Evolutionary conservation across 2,329 filamentous ascomycete species (phyloP).

Genomic region (Ceratocystiopsis brevicomis): DNA sequence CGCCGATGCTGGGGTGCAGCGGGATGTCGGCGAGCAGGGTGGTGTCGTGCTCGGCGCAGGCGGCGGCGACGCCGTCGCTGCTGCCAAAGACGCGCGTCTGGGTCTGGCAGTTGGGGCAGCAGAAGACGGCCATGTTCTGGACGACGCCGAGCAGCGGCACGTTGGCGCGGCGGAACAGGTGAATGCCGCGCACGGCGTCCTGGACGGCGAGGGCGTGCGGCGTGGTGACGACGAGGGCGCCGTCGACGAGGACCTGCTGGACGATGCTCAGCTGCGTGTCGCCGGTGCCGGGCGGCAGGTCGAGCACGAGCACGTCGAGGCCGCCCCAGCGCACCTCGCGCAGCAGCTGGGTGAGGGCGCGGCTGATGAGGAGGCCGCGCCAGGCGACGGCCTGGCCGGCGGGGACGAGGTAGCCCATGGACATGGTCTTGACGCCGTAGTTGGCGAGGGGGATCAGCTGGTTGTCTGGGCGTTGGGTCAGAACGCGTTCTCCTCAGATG

Average conservation of each 20-base stretch:
- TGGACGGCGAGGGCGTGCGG: constrained; percentile 85
- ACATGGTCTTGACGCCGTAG: constrained; percentile 96
- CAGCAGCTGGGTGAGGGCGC: constrained; percentile 83
- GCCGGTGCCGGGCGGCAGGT: constrained; percentile 84
- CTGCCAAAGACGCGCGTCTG: constrained; percentile 59
- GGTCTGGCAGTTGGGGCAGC: constrained; percentile 58
- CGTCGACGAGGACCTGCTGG: constrained; percentile 79
- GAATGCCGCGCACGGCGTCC: constrained; percentile 79
- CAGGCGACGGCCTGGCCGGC: constrained; percentile 75
- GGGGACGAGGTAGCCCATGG: constrained; percentile 82
- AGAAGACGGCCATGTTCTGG: constrained; percentile 79
- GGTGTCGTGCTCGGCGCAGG: constrained; percentile 55
- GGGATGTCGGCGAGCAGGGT: constrained; percentile 79
- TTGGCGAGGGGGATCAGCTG: constrained; percentile 75
- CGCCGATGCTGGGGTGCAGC: constrained; percentile 68
- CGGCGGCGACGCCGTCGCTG: constrained; percentile 40
- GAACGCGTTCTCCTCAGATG: background rate
- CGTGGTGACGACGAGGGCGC: constrained; percentile 75
- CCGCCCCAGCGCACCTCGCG: constrained; percentile 90
- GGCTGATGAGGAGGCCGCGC: constrained; percentile 95
- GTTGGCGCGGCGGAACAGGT: constrained; percentile 76
- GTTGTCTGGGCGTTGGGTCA: constrained; percentile 32
- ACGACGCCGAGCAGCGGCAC: constrained; percentile 73
- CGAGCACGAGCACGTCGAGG: constrained; percentile 73
- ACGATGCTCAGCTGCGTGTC: constrained; percentile 95